Percentiles rank a stretch among this genome's conserved stretches.
Conservation (phyloP, 2,329 filamentous ascomycete genomes). For the Penicillium sp. region DNA sequence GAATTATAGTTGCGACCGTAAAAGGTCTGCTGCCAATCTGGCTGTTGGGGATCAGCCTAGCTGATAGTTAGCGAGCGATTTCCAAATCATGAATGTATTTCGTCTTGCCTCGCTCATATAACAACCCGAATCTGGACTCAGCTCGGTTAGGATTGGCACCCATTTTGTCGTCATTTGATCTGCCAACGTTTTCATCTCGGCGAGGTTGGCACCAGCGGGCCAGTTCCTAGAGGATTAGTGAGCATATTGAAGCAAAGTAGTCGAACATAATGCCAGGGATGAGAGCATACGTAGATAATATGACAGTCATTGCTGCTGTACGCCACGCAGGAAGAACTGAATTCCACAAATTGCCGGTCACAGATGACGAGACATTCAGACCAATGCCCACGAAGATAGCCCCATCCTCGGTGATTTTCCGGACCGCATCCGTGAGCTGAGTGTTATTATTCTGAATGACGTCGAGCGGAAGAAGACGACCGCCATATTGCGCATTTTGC, state of each 20-base stretch:
- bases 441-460: not conserved
- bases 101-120: not conserved
- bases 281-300: not conserved
- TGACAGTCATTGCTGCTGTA: constrained; percentile 1
- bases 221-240: not conserved
- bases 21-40: not conserved
- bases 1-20: not conserved
- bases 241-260: not conserved
- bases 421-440: constrained; percentile 2
- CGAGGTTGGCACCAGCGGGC: not conserved
- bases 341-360: constrained; percentile 7
- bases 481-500: constrained; percentile 5
- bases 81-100: not conserved
- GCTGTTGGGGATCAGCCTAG: not conserved
- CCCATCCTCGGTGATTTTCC: not conserved
- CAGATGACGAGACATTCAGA: not conserved
- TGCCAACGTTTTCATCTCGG: not conserved
- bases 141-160: not conserved
- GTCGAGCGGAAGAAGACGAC: constrained; percentile 6
- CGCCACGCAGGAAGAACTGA: constrained; percentile 6
- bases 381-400: constrained; percentile 2
- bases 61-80: not conserved
- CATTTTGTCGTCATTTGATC: not conserved
- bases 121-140: not conserved
- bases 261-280: too few relatives aligned